phyloP scores from a whole-genome alignment of 2,329 filamentous ascomycete genomes.

The Claviceps sp. region DNA sequence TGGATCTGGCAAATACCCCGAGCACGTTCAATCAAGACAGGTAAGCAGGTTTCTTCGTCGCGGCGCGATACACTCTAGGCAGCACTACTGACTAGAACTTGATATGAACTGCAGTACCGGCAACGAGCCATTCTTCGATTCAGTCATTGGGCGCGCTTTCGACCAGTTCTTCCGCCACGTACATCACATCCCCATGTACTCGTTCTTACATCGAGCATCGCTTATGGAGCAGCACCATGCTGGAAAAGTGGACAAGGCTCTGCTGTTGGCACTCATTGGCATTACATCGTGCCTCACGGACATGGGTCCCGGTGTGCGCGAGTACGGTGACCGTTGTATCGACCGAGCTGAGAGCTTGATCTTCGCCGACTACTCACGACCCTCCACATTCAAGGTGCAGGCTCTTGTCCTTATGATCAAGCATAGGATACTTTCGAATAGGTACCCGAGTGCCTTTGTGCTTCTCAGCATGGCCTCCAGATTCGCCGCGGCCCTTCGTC shows the following conservation, averaged over 20 bases:
- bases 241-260: constrained; percentile 39
- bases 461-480: constrained; percentile 29
- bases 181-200: constrained; percentile 45
- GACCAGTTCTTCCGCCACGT: constrained; percentile 45
- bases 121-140: constrained; percentile 31
- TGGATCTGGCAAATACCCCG: constrained; percentile 21
- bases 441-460: constrained; percentile 31
- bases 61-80: no score
- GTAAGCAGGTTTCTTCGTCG: constrained; percentile 13
- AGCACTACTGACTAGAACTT: background rate
- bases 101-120: constrained; percentile 13
- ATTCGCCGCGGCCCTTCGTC: constrained; percentile 27
- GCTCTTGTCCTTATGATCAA: constrained; percentile 31
- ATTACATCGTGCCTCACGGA: constrained; percentile 43
- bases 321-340: constrained; percentile 40
- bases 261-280: constrained; percentile 40
- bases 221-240: constrained; percentile 46
- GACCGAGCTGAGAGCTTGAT: constrained; percentile 41
- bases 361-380: constrained; percentile 38
- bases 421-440: constrained; percentile 29
- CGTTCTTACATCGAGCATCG: constrained; percentile 44
- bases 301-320: constrained; percentile 35
- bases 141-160: constrained; percentile 37
- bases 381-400: constrained; percentile 42
- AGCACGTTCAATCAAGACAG: constrained; percentile 20